Conservation (phyloP, 805 yeast genomes). For the Blastobotrys mokoenaii region DNA sequence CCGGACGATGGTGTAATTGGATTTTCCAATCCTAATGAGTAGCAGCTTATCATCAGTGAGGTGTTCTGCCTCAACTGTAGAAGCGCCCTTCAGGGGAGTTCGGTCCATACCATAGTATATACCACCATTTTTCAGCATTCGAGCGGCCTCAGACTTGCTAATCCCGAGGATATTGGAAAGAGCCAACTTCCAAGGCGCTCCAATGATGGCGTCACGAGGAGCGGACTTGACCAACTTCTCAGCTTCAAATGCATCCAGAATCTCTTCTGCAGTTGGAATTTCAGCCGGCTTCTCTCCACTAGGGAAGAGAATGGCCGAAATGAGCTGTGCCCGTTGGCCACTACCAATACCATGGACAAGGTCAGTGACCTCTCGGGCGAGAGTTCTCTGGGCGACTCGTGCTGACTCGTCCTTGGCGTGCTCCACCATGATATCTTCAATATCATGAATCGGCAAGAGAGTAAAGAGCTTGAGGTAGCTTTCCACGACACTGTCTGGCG, state of each 20-base stretch:
- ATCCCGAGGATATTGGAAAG: conserved; percentile 38
- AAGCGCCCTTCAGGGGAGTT: conserved; percentile 40
- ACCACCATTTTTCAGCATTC: conserved; percentile 61
- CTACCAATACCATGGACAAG: conserved; percentile 76
- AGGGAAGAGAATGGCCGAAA: conserved; percentile 27
- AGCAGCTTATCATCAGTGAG: conserved; percentile 54
- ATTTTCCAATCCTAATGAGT: conserved; percentile 68
- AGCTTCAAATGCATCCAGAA: conserved; percentile 46
- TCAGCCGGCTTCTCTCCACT: background rate
- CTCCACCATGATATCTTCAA: conserved; percentile 41
- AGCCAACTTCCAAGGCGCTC: conserved; percentile 41
- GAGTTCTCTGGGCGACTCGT: conserved; percentile 63
- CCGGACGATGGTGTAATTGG: conserved; percentile 27
- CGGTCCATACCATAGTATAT: conserved; percentile 62
- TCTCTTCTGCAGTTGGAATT: conserved; percentile 30
- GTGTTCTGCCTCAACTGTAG: conserved; percentile 39
- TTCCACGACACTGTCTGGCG: conserved; percentile 67
- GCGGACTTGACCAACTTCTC: conserved; percentile 46
- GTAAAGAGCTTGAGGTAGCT: conserved; percentile 71
- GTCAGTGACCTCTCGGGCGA: conserved; percentile 82
- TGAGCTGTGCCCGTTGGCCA: conserved; percentile 52
- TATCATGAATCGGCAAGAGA: conserved; percentile 54
- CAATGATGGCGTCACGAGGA: conserved; percentile 30
- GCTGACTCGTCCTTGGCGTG: conserved; percentile 55
- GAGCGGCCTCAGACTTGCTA: conserved; percentile 44